These are phyloP conservation scores for Pelargonium exstipulatum DNA, from an alignment of 441 rosid species.

Conservation along the genomic window DNA sequence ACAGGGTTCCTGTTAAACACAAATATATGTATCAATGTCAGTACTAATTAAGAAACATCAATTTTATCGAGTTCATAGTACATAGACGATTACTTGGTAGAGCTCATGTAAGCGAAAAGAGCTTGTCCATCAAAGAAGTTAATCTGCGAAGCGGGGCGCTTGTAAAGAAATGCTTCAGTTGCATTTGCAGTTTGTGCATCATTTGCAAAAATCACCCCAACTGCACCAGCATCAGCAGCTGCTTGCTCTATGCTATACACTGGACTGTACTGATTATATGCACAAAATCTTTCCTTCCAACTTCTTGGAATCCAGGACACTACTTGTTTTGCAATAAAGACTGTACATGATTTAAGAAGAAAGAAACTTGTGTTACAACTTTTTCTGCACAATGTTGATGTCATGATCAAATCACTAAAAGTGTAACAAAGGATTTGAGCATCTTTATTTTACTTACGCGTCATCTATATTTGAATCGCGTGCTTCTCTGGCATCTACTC, in stretches of 20 bases:
- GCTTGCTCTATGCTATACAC: constrained; percentile 26
- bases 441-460: constrained; percentile 34
- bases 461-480: constrained; percentile 8
- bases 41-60: neutral
- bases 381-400: too few relatives aligned
- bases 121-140: constrained; percentile 37
- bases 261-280: constrained; percentile 28
- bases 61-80: neutral
- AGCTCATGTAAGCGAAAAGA: constrained; percentile 36
- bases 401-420: too few relatives aligned
- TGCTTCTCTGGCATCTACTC: constrained; percentile 25
- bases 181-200: constrained; percentile 30
- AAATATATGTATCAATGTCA: neutral
- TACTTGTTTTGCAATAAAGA: constrained; percentile 4
- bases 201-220: constrained; percentile 61
- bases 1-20: constrained; percentile 31
- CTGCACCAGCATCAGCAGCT: constrained; percentile 44
- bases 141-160: constrained; percentile 53
- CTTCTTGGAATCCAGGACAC: constrained; percentile 13
- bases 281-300: constrained; percentile 30
- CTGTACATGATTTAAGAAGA: neutral
- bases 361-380: too few relatives aligned
- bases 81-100: constrained; percentile 28
- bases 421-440: neutral
- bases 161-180: constrained; percentile 40